Percentiles rank a stretch among this genome's conserved stretches.
Conservation (phyloP, 2,329 filamentous ascomycete species). For the Lachnellula hyalina region DNA sequence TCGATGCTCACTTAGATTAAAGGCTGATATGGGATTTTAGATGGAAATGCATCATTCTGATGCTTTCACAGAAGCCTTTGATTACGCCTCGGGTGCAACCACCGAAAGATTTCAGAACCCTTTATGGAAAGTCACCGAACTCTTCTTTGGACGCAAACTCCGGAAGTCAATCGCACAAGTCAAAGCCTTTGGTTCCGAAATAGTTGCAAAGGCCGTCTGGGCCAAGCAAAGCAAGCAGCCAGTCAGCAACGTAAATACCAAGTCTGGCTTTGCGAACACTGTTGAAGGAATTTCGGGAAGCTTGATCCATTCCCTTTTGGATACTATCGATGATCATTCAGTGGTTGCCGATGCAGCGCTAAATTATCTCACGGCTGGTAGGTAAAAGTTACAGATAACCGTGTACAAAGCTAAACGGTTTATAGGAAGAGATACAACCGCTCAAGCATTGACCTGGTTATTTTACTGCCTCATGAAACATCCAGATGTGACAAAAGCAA, state of each 20-base stretch:
- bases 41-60: conserved; percentile 62
- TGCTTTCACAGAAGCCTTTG: conserved; percentile 55
- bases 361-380: conserved; percentile 59
- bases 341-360: conserved; percentile 59
- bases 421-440: conserved; percentile 55
- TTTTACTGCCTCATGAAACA: conserved; percentile 55
- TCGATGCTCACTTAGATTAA: neutral
- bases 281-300: conserved; percentile 43
- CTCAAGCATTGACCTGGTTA: conserved; percentile 60
- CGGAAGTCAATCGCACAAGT: conserved; percentile 45
- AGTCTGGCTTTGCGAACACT: conserved; percentile 6
- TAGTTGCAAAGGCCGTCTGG: conserved; percentile 50
- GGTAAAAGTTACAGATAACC: neutral
- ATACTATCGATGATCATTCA: conserved; percentile 48
- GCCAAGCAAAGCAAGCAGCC: conserved; percentile 31
- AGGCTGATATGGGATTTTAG: conserved; percentile 26
- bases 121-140: conserved; percentile 54
- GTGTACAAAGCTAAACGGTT: conserved; percentile 5
- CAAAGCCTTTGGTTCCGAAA: conserved; percentile 49
- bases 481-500: conserved; percentile 34
- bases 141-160: conserved; percentile 44
- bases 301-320: conserved; percentile 55
- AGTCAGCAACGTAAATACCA: conserved; percentile 3
- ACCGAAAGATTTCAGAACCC: conserved; percentile 62
- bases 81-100: conserved; percentile 55